Base-by-base conservation (phyloP, 768 basidiomycete species). In the Podaxis sp. region DNA sequence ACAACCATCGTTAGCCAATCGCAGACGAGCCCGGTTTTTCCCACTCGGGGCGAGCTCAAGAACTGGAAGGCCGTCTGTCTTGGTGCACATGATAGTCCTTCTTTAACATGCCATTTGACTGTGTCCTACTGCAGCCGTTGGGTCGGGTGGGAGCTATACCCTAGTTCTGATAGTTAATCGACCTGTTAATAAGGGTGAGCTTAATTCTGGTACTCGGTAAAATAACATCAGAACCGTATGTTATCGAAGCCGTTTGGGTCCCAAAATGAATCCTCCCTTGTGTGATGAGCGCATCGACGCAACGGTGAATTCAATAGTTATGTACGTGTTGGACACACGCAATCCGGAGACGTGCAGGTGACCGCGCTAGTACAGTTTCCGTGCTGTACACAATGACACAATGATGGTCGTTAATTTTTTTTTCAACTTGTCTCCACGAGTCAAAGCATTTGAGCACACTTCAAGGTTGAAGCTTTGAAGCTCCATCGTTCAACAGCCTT, bases 91-190 rank as follows among this genome's bases (percentile, higher is more conserved):
- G 59, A 52, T 40, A 11, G 6, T 44, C 22, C 59, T 57, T 55
- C 33, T 12, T n/a, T 7, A 39, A 19, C n/a, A 5, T 4, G 49
- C 19, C 19, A 52, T 24, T 42, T 39, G 51, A 52, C 48, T 30
- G 49, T 9, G 36, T 26, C 13, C 19, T 8, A 60, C 48, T 60
- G 59, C 59, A 60, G 30, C 59, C 59, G 59, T 22, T 36, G n/a
- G 13, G 33, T 11, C 12, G 44, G 19, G 9, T 60, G 59, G 49
- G 59, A 60, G 36, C 22, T 39, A 40, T 11, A 40, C 17, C 9
- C 33, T 57, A 7, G 5, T 51, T 51, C 24, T 51, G 24, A 4
- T 51, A 12, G 49, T 28, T 51, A 12, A 51, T 24, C 28, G 49
- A 12, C 26, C 49, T 51, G 26, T 22, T 13, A 39, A n/a, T 40